Evolutionary conservation across 2,329 filamentous ascomycete species (phyloP), one percentile per base, ranked within the genome.

Genomic region (Aurifilum marmelostoma): DNA sequence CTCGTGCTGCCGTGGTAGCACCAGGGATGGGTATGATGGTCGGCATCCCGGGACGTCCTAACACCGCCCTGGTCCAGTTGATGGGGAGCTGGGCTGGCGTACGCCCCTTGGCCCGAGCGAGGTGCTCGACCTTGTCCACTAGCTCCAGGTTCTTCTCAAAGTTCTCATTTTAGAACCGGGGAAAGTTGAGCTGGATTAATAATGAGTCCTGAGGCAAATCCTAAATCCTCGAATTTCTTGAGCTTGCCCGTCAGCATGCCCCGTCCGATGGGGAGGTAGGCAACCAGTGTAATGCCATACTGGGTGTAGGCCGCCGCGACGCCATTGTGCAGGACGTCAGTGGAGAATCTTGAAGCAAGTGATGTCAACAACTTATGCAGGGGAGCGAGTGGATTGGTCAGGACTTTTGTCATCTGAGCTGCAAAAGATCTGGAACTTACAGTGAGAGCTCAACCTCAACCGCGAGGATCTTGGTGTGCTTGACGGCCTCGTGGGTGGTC

Each of bases 391-490:
- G 58, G 18, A 39, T 39, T n/a, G n/a, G n/a, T n/a, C n/a, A n/a
- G n/a, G n/a, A n/a, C n/a, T n/a, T n/a, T n/a, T n/a, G n/a, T n/a
- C n/a, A n/a, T n/a, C n/a, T n/a, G n/a, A n/a, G 58, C 16, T 50
- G 50, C 21, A 54, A 24, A 14, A 43, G 9, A 43, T 6, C 16
- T 5, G 18, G 50, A 2, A 56, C 52, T 74, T 81, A 85, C 69
- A 87, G 77, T 67, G 82, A 85, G 62, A 87, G 76, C 76, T 88
- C 87, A 24, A 85, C 79, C 77, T 88, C 86, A 16, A 83, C 83
- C 18, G 79, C 79, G 2, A 76, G 77, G 52, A 88, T 79, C 65
- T 79, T 83, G 69, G 77, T 78, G 68, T 78, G 71, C 74, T 79
- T 81, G 67, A 77, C 81, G 14, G 81, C 85, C 72, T 82, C 80